These are phyloP conservation scores for Penicillium sp. DNA, from an alignment of 2,329 filamentous ascomycete species.

Conservation along the genomic window DNA sequence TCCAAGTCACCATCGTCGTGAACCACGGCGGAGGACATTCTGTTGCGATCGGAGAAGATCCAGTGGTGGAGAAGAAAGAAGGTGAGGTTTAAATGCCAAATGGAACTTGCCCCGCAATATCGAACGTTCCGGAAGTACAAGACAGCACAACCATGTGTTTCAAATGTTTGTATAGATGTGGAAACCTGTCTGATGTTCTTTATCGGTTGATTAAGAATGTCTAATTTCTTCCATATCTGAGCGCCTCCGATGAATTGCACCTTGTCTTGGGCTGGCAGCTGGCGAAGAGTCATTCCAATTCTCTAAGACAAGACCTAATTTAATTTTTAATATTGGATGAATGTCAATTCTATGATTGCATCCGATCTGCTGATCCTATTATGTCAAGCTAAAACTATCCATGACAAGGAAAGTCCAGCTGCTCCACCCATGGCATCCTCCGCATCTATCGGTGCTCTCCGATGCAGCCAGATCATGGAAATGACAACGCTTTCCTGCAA, in stretches of 20 bases:
- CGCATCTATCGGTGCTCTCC: constrained; percentile 34
- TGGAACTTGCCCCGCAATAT: constrained; percentile 23
- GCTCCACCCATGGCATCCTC: constrained; percentile 20
- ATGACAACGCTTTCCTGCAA: constrained; percentile 5
- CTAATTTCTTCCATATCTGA: too few relatives aligned
- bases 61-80: constrained; percentile 3
- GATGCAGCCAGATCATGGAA: constrained; percentile 25
- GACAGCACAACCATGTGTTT: constrained; percentile 10
- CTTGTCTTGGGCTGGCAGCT: too few relatives aligned
- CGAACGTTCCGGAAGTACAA: constrained; percentile 32
- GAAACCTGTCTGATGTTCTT: too few relatives aligned
- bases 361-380: too few relatives aligned
- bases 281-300: too few relatives aligned
- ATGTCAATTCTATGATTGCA: too few relatives aligned
- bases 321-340: too few relatives aligned
- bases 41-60: constrained; percentile 5
- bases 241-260: too few relatives aligned
- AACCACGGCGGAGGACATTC: constrained; percentile 42
- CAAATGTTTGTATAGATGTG: background rate
- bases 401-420: background rate
- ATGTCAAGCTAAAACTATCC: too few relatives aligned
- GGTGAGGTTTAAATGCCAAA: constrained; percentile 9
- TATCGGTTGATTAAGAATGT: too few relatives aligned
- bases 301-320: too few relatives aligned
- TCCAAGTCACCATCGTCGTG: constrained; percentile 68